phyloP scores from a whole-genome alignment of 345 rosid genomes.

The Eucalyptus brandiana region DNA sequence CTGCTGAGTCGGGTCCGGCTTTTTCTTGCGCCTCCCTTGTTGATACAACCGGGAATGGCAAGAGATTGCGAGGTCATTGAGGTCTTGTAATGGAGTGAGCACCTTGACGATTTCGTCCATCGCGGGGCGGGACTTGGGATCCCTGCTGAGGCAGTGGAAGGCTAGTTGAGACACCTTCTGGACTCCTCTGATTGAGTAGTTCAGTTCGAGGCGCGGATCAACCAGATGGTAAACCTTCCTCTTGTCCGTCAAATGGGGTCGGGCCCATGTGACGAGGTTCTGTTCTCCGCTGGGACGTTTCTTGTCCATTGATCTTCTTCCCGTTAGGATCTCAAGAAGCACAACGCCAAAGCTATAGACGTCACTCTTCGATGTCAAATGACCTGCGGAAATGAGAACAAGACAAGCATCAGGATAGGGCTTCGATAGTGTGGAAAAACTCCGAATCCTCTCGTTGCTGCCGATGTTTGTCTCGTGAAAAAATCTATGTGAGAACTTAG shows the following conservation, averaged over 20 bases:
- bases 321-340: constrained; percentile 83
- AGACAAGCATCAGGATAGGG: not conserved
- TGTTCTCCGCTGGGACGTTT: constrained; percentile 83
- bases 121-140: constrained; percentile 62
- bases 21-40: constrained; percentile 62
- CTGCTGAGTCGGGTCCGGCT: constrained; percentile 24
- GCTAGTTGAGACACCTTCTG: constrained; percentile 69
- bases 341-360: constrained; percentile 97
- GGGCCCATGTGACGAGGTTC: constrained; percentile 89
- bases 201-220: constrained; percentile 82
- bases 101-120: constrained; percentile 63
- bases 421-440: not conserved
- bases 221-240: constrained; percentile 64
- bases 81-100: constrained; percentile 52
- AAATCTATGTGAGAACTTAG: not conserved
- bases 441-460: not conserved
- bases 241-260: constrained; percentile 73
- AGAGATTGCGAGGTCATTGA: constrained; percentile 56
- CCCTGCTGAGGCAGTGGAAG: constrained; percentile 50
- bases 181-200: constrained; percentile 73
- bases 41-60: constrained; percentile 48
- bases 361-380: constrained; percentile 87
- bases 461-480: not conserved
- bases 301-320: constrained; percentile 96
- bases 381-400: constrained; percentile 29